Base-by-base conservation (phyloP, 176 grass and related monocot genomes). In the Juncus inflexus region DNA sequence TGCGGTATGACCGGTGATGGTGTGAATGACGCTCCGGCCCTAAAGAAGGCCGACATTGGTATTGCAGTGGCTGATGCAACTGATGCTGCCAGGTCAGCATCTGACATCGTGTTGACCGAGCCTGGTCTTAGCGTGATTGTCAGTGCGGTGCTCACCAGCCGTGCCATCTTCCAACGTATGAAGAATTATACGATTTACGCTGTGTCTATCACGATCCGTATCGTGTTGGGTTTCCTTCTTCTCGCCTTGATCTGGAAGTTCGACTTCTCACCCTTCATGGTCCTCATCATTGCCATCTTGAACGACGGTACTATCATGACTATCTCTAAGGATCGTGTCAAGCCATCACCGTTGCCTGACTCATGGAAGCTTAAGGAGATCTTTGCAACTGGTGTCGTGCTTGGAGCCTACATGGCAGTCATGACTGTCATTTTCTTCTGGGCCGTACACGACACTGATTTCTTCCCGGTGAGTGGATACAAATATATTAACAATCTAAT, bases 231-330 rank as follows among this genome's bases (percentile, higher is more conserved):
- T 1, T 97, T 97, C 80, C 68, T 97, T 49, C 85, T 97, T 7
- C 80, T 97, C 11, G 92, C 92, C 12, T 84, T 97, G 5, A 84
- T 97, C 60, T 97, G 92, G 92, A 77, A 79, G 52, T 97, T 91
- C 78, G 92, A 97, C 82, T 97, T 97, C 82, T 81, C 92, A 37
- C 92, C 92, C 0, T 97, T 97, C 85, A 97, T 97, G 92, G 87
- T 97, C 42, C 92, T 97, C 70, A 79, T 97, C 67, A 84, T 97
- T 53, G 92, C 92, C 56, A 83, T 97, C 74, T 83, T 97, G 74
- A 97, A 97, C 69, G 92, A 97, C 64, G 92, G 92, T 78, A 97
- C 92, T 79, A 97, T 97, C 80, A 97, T 97, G 92, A 97, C 92
- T 74, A 97, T 97, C 60, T 97, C 92, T 67, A 97, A 97, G 87